phyloP scores from a whole-genome alignment of 208 protist genomes.

The Leishmania guyanensis region DNA sequence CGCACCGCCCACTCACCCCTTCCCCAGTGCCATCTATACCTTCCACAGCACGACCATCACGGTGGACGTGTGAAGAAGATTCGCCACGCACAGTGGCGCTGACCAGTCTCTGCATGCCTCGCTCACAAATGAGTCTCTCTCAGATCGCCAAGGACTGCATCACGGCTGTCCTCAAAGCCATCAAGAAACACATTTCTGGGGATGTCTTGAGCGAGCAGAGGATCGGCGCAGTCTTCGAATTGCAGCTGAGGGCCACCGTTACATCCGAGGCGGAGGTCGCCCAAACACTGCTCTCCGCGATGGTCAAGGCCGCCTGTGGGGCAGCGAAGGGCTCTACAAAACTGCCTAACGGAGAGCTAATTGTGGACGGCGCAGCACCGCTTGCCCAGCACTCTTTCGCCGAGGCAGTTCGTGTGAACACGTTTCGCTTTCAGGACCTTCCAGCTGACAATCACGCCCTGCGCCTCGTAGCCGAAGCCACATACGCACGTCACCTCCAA shows the following conservation, averaged over 20 bases:
- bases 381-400: conserved; percentile 50
- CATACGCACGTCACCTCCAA: conserved; percentile 77
- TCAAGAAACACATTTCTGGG: conserved; percentile 62
- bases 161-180: conserved; percentile 52
- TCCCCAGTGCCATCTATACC: neutral
- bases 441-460: conserved; percentile 60
- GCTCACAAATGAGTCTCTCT: conserved; percentile 29
- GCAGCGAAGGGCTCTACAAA: conserved; percentile 70
- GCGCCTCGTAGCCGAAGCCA: conserved; percentile 75
- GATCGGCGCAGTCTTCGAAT: conserved; percentile 32
- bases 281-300: conserved; percentile 50
- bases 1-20: neutral
- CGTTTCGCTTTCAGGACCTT: conserved; percentile 77
- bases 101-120: neutral
- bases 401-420: conserved; percentile 49
- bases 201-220: conserved; percentile 30
- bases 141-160: conserved; percentile 60
- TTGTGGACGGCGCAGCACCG: conserved; percentile 62
- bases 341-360: conserved; percentile 57
- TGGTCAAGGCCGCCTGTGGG: conserved; percentile 81
- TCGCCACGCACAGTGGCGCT: neutral
- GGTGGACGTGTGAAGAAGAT: neutral
- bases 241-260: conserved; percentile 41
- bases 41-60: neutral
- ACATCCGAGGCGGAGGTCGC: conserved; percentile 47